phyloP scores from a whole-genome alignment of 495 filamentous ascomycete species.

The Podospora comata region DNA sequence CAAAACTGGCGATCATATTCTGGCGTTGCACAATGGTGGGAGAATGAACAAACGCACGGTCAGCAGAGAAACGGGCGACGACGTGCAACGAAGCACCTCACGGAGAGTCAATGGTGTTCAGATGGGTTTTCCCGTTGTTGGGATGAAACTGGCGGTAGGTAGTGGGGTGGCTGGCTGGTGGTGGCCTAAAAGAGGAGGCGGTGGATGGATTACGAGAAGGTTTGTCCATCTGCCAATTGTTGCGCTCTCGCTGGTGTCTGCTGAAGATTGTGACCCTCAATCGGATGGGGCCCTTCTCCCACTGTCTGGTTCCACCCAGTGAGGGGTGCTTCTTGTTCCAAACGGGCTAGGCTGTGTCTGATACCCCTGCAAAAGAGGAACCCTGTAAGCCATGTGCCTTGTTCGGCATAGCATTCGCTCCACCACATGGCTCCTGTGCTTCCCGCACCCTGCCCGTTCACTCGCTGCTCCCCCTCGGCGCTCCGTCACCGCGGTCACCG shows the following conservation, averaged over 20 bases:
- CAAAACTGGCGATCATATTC: conserved; percentile 3
- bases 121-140: background rate
- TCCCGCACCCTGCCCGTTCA: background rate
- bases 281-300: background rate
- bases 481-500: background rate
- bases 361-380: background rate
- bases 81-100: background rate
- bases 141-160: background rate
- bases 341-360: conserved; percentile 3
- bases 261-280: conserved; percentile 5
- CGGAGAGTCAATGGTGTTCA: background rate
- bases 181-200: background rate
- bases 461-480: no score
- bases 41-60: background rate
- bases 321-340: background rate
- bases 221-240: background rate
- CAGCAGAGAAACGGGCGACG: background rate
- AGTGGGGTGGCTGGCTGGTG: background rate
- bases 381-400: conserved; percentile 12
- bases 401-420: conserved; percentile 14
- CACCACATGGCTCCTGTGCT: conserved; percentile 13
- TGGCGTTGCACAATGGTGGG: conserved; percentile 2
- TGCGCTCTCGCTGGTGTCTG: background rate
- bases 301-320: background rate
- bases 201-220: background rate